Conservation (phyloP, 768 basidiomycete species). For the Kwoniella botswanensis region DNA sequence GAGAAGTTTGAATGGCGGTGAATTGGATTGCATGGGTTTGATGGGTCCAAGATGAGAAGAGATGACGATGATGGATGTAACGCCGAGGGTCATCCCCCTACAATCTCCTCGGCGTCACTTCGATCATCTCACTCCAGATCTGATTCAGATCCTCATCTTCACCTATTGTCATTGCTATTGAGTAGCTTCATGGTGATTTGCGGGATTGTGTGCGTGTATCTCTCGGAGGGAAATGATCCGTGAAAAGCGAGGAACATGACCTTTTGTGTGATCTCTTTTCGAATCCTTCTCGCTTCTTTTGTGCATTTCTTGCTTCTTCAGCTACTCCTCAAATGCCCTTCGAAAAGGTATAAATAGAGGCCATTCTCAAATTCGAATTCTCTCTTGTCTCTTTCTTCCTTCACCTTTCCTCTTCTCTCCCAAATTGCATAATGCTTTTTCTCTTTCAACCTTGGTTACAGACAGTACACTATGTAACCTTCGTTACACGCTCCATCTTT, state of each 20-base stretch:
- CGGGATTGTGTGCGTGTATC: not conserved
- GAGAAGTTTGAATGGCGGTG: not conserved
- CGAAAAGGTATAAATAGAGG: not conserved
- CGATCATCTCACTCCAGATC: not conserved
- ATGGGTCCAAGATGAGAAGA: not conserved
- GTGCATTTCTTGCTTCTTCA: not conserved
- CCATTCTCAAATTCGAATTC: not conserved
- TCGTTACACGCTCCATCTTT: not conserved
- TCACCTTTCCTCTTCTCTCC: not conserved
- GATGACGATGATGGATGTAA: not conserved
- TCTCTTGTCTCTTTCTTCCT: slow-evolving; percentile 3
- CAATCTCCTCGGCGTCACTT: not conserved
- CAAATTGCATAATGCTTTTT: not conserved
- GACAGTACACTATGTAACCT: not conserved
- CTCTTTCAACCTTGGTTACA: not conserved
- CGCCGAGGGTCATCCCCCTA: not conserved
- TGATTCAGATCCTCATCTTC: not conserved
- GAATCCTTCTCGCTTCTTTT: not conserved
- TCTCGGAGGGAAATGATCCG: not conserved
- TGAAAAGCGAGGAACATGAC: not conserved
- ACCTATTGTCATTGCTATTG: not conserved
- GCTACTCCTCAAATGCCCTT: not conserved
- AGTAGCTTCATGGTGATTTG: not conserved
- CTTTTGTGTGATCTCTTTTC: not conserved
- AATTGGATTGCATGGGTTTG: not conserved